Evolutionary conservation across 805 yeast genomes (phyloP), one percentile per base, ranked within the genome.

Genomic region (Kodamaea jinghongensis): DNA sequence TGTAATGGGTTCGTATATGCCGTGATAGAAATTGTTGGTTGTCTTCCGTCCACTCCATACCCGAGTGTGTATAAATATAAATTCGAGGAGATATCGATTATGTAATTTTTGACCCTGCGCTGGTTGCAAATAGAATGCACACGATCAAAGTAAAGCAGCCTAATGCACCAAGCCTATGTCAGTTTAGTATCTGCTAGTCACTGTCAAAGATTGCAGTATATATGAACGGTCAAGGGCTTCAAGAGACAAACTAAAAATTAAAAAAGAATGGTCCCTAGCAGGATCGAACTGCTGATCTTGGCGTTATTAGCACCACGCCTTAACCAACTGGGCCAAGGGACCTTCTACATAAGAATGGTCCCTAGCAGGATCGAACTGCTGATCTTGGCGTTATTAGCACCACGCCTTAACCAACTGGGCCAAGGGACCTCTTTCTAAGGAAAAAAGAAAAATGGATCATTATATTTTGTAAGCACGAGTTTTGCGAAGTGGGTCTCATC

Each of bases 341-440:
- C 71, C 42, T 20, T 20, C 8, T 20, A 20, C 23, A 8, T 20
- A 8, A 20, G 8, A 38, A 14, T 34, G 38, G 39, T 35, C 38
- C 40, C 43, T 43, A 51, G 55, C 56, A 49, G 61, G 61, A 52
- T 63, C 71, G 71, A 66, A 66, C 71, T 61, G 71, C 71, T 65
- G 71, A 66, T 65, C 71, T 66, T 62, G 64, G 70, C 70, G 70
- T 66, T 37, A 71, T 71, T 71, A 71, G 76, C 75, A 70, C 76
- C 71, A 70, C 75, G 76, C 76, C 76, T 70, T 71, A 70, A 71
- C 76, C 76, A 70, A 70, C 76, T 71, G 71, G 76, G 76, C 75
- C 75, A 70, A 70, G 75, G 73, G 76, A 71, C 71, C 42, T 20
- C 8, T 20, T 20, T 8, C 8, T 20, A 8, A 20, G 8, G 23